These are phyloP conservation scores for Aspergillus cristatus DNA, from an alignment of 495 filamentous ascomycete species.

Conservation along the genomic window DNA sequence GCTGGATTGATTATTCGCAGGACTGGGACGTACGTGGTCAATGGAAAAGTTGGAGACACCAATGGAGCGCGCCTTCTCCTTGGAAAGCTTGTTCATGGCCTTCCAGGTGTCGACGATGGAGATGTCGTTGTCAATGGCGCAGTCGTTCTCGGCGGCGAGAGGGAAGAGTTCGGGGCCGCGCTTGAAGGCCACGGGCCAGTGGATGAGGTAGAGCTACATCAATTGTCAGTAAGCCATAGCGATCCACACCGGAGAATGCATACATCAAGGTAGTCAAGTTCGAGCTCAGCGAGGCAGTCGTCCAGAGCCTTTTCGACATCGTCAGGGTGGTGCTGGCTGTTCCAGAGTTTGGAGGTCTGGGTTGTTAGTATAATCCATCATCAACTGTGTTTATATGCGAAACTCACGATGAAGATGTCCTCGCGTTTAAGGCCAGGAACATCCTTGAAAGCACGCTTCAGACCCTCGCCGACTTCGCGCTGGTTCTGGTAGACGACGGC, in stretches of 20 bases:
- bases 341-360: conserved; percentile 43
- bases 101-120: conserved; percentile 46
- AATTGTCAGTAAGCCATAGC: too few species aligned
- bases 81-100: conserved; percentile 43
- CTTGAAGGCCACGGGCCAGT: conserved; percentile 43
- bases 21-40: conserved; percentile 25
- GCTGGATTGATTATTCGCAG: background rate
- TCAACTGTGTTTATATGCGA: background rate
- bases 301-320: conserved; percentile 37
- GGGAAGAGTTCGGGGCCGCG: conserved; percentile 36
- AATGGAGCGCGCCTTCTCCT: conserved; percentile 40
- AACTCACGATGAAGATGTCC: conserved; percentile 40
- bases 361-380: conserved; percentile 1
- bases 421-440: conserved; percentile 41
- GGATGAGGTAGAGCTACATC: conserved; percentile 42
- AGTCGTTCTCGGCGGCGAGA: conserved; percentile 28
- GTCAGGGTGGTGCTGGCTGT: conserved; percentile 40
- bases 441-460: conserved; percentile 38
- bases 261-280: conserved; percentile 42
- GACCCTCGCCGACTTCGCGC: conserved; percentile 34
- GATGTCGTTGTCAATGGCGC: conserved; percentile 34
- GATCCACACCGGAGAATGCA: background rate
- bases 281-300: conserved; percentile 37
- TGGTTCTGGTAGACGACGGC: conserved; percentile 45
- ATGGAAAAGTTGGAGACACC: conserved; percentile 45